Conservation (phyloP, 768 basidiomycete genomes). For the Saitozyma sp. region DNA sequence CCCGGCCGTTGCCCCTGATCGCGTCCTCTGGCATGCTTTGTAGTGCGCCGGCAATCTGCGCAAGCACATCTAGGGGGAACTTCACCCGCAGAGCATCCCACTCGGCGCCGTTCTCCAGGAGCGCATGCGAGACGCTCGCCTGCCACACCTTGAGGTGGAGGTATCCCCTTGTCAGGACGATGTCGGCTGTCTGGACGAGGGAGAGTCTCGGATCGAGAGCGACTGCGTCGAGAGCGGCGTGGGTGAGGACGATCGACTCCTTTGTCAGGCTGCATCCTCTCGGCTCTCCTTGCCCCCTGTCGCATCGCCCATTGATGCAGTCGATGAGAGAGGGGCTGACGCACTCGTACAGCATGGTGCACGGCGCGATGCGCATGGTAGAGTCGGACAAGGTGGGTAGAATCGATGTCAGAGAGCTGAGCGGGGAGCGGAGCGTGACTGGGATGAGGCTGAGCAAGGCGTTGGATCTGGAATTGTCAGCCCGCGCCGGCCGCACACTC, state of each 20-base stretch:
- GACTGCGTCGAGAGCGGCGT: not conserved
- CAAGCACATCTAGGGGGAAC: no score
- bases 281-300: not conserved
- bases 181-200: slow-evolving; percentile 1
- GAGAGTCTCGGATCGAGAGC: not conserved
- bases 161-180: not conserved
- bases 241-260: not conserved
- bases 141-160: slow-evolving; percentile 7
- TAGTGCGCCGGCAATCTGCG: no score
- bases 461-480: not conserved
- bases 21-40: no score
- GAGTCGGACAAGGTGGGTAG: not conserved
- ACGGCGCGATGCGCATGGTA: not conserved
- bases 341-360: not conserved
- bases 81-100: no score
- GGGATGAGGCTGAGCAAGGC: not conserved
- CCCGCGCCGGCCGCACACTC: not conserved
- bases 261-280: no score
- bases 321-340: slow-evolving; percentile 1
- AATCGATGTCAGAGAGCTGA: not conserved
- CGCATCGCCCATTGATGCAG: slow-evolving; percentile 2
- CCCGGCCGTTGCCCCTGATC: no score
- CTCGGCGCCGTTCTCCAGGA: not conserved
- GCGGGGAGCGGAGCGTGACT: not conserved
- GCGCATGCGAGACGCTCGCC: slow-evolving; percentile 3